Percentiles rank a stretch among this genome's conserved stretches.
phyloP scores from a whole-genome alignment of 768 basidiomycete species.

The Leucogyrophana mollusca region DNA sequence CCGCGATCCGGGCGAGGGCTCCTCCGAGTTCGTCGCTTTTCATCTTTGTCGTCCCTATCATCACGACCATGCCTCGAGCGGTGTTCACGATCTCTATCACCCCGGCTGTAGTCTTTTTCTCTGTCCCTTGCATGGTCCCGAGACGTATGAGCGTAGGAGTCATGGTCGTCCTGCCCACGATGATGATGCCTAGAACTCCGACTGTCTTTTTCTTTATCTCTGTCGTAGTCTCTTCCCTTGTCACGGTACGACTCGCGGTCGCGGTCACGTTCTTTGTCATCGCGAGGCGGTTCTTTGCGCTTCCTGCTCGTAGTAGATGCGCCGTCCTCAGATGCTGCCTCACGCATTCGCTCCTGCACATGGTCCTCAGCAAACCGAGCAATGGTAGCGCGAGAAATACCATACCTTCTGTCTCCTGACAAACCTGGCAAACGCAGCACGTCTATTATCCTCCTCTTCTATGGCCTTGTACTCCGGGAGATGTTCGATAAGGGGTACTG shows the following conservation, averaged over 20 bases:
- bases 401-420: constrained; percentile 87
- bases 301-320: constrained; percentile 76
- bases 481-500: constrained; percentile 73
- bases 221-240: constrained; percentile 27
- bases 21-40: constrained; percentile 40
- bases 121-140: constrained; percentile 36
- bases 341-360: constrained; percentile 71
- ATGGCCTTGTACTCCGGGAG: constrained; percentile 85
- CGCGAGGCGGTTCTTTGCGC: constrained; percentile 66
- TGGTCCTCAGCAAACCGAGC: neutral
- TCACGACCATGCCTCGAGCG: constrained; percentile 52
- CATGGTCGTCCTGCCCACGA: constrained; percentile 22
- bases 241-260: constrained; percentile 37
- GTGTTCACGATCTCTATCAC: constrained; percentile 40
- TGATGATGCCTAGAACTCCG: constrained; percentile 10
- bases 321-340: constrained; percentile 79
- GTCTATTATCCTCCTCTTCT: constrained; percentile 83
- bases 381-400: constrained; percentile 11
- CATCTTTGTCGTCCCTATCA: constrained; percentile 52
- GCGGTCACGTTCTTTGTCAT: constrained; percentile 50
- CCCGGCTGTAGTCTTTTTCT: constrained; percentile 36
- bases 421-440: constrained; percentile 83
- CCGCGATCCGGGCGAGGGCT: constrained; percentile 36
- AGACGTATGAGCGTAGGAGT: constrained; percentile 27
- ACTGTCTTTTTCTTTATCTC: constrained; percentile 28